A percentile compares a stretch with the other conserved stretches of the same genome.
These are phyloP conservation scores for Beauveria varroae DNA, from an alignment of 2,329 filamentous ascomycete species.

Conservation along the genomic window DNA sequence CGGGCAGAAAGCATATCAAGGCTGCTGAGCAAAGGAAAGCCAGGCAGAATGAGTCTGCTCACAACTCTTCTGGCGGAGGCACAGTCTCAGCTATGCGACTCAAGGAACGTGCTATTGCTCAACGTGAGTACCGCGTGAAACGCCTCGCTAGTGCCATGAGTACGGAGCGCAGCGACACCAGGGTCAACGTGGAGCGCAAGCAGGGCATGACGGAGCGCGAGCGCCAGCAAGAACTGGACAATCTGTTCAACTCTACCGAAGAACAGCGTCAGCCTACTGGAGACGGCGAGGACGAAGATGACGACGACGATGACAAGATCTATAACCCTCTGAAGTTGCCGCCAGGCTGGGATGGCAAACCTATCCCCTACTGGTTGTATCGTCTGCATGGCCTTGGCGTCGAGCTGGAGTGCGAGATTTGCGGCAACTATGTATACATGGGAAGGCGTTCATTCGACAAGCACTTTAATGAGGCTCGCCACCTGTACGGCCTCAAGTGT, in stretches of 20 bases:
- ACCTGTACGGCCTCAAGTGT: conserved; percentile 90
- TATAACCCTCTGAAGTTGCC: conserved; percentile 97
- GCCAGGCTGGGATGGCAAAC: conserved; percentile 96
- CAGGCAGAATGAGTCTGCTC: conserved; percentile 32
- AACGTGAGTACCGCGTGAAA: conserved; percentile 77
- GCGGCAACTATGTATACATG: conserved; percentile 99
- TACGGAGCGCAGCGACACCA: conserved; percentile 79
- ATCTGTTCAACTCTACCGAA: conserved; percentile 52
- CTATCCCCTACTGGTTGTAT: conserved; percentile 98
- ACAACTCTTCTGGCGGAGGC: conserved; percentile 19
- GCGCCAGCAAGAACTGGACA: conserved; percentile 86
- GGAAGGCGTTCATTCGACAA: conserved; percentile 94
- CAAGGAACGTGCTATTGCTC: conserved; percentile 85
- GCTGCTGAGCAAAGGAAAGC: conserved; percentile 61
- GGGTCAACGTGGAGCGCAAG: conserved; percentile 90
- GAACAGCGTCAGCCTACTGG: conserved; percentile 31
- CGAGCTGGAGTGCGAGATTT: conserved; percentile 93
- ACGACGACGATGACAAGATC: conserved; percentile 76
- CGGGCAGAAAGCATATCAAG: conserved; percentile 86
- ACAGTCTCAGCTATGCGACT: conserved; percentile 44
- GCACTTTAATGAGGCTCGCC: conserved; percentile 90
- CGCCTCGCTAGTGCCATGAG: conserved; percentile 76
- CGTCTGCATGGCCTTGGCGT: conserved; percentile 92
- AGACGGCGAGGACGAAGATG: conserved; percentile 60
- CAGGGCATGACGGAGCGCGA: conserved; percentile 97